These are phyloP conservation scores for Diaporthe longicolla DNA, from an alignment of 2,329 filamentous ascomycete species.

Conservation along the genomic window DNA sequence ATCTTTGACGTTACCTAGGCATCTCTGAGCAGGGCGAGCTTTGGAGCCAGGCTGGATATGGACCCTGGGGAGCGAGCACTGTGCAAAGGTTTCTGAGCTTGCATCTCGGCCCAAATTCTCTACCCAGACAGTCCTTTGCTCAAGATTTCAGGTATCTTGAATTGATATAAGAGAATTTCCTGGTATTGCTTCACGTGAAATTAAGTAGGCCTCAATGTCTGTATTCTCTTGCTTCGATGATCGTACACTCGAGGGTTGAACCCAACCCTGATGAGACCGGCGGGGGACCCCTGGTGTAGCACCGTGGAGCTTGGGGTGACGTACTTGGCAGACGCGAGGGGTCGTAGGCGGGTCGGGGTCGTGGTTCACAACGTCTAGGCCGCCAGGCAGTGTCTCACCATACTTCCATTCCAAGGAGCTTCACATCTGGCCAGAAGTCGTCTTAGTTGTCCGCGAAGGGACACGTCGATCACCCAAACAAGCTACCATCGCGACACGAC, in stretches of 20 bases:
- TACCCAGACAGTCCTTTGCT: no score
- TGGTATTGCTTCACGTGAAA: no score
- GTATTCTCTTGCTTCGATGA: no score
- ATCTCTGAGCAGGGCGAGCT: not conserved
- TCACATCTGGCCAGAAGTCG: slow-evolving; percentile 13
- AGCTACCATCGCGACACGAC: not conserved
- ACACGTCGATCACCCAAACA: not conserved
- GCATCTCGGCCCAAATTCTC: no score
- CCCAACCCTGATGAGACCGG: not conserved
- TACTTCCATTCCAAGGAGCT: not conserved
- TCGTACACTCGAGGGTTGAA: not conserved
- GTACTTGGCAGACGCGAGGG: slow-evolving; percentile 24
- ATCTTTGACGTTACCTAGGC: not conserved
- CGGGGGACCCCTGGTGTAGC: not conserved
- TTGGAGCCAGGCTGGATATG: not conserved
- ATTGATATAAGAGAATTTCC: no score
- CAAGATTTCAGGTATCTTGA: no score
- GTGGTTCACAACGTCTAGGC: slow-evolving; percentile 9
- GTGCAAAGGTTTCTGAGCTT: not conserved
- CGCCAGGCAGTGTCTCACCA: slow-evolving; percentile 30
- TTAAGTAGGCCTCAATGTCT: no score
- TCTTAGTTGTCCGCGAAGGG: not conserved
- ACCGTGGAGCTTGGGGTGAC: slow-evolving; percentile 16
- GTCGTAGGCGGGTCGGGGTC: slow-evolving; percentile 3
- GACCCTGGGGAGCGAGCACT: not conserved